Base-by-base conservation (phyloP, 192 early-diverging fungal species). In the Kickxella alabastrina region DNA sequence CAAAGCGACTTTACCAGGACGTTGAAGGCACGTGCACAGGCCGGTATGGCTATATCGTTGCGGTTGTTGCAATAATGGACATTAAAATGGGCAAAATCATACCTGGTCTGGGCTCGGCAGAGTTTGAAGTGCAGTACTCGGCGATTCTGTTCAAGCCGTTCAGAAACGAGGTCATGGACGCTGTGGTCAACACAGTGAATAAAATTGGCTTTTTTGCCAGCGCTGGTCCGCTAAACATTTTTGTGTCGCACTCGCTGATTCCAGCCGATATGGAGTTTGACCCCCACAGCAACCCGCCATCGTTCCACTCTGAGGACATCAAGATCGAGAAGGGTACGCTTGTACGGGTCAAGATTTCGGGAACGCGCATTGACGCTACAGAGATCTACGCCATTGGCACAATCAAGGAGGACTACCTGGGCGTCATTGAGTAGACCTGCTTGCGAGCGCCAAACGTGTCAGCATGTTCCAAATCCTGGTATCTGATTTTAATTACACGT, bases 111-210 rank as follows among this genome's bases (percentile, higher is more conserved):
- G 90, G 90, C 10, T 79, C 86, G 15, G 93, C 95, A n/a, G 95
- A 99, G 75, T 99, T 93, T 58, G 80, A 82, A 27, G 85, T 99
- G 36, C 67, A 80, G 34, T 83, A 99, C 72, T 87, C 91, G 49
- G 97, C 97, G 3, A 88, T 99, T 63, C 89, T 99, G 3, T 95
- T 97, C 54, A 97, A 93, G 62, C 93, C 95, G 13, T 99, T 94
- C 78, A 95, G 88, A 53, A 90, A 91, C 42, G 90, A 98, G 74
- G 97, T 99, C 7, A 78, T 97, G 7, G 95, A 99, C 68, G 95
- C 87, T 0, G 81, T 92, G 6, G 87, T 91, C 1, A 89, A 84
- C 0, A 86, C 80, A 38, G 95, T 99, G 6, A 96, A 89, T 58
- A 88, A 92, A 85, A 85, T 94, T 75, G 96, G 96, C 17, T 93